Evolutionary conservation across 805 yeast species (phyloP).

Genomic region (Metschnikowia cubensis): DNA sequence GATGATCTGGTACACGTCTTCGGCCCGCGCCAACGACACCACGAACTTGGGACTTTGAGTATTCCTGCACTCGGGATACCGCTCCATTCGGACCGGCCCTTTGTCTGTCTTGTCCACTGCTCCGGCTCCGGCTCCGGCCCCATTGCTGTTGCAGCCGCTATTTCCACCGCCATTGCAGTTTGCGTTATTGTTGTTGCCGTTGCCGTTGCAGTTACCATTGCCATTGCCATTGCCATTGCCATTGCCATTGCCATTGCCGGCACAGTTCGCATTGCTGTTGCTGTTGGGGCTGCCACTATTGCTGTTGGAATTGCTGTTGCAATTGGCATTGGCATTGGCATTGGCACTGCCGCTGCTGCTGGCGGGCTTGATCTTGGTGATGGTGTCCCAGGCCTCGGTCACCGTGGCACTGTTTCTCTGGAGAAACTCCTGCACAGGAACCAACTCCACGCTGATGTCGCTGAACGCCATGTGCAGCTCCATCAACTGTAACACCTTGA

Average conservation of each 20-base stretch:
- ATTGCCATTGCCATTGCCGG: no score
- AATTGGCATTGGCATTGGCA: no score
- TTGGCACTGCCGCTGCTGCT: not conserved
- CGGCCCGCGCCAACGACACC: slow-evolving; percentile 55
- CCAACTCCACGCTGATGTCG: slow-evolving; percentile 23
- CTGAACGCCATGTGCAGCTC: slow-evolving; percentile 66
- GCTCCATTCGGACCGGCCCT: not conserved
- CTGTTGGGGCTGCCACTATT: no score
- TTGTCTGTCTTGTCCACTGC: not conserved
- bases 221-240: no score
- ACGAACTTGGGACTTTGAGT: slow-evolving; percentile 63
- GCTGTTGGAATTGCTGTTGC: no score
- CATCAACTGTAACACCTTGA: slow-evolving; percentile 62
- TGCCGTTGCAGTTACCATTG: no score
- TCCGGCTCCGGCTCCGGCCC: not conserved
- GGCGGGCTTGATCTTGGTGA: not conserved
- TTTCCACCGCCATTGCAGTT: no score
- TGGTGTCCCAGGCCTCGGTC: slow-evolving; percentile 1
- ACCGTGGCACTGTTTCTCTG: slow-evolving; percentile 1
- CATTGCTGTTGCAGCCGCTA: not conserved
- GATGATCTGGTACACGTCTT: slow-evolving; percentile 56
- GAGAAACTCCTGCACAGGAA: slow-evolving; percentile 9
- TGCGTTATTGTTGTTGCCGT: no score
- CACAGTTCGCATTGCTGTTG: no score
- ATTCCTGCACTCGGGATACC: not conserved